A percentile compares a stretch with the other conserved stretches of the same genome.
phyloP scores from a whole-genome alignment of 345 rosid genomes.

The Salix viminalis region DNA sequence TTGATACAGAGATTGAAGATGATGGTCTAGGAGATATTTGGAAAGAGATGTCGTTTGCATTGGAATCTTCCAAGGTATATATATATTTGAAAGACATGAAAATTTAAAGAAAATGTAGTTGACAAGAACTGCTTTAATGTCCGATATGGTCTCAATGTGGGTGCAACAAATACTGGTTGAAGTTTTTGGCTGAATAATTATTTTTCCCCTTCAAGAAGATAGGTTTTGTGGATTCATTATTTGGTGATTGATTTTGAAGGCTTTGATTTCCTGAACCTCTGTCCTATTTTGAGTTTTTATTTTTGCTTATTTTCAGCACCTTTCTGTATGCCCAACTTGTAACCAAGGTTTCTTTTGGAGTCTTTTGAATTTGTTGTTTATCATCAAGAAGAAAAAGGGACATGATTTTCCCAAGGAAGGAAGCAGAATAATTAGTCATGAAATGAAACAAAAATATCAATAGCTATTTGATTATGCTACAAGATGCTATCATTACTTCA shows the following conservation, averaged over 20 bases:
- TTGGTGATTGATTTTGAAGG: neutral
- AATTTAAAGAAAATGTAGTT: neutral
- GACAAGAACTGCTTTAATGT: neutral
- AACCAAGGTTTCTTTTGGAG: neutral
- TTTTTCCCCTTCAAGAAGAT: neutral
- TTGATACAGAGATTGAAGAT: constrained; percentile 37
- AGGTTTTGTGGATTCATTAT: neutral
- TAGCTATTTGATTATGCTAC: neutral
- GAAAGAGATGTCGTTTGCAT: constrained; percentile 72
- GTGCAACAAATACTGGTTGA: neutral
- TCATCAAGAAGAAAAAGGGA: neutral
- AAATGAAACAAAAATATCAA: neutral
- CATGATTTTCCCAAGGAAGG: neutral
- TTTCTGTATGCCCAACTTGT: neutral
- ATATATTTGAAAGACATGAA: neutral
- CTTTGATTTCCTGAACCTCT: neutral
- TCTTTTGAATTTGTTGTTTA: neutral
- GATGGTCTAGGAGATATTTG: constrained; percentile 81
- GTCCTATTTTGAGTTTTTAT: neutral
- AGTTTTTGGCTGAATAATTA: neutral
- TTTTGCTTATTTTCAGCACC: neutral
- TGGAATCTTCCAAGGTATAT: constrained; percentile 67
- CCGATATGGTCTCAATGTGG: neutral
- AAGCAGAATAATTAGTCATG: neutral
- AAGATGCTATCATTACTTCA: neutral